A percentile compares a stretch with the other conserved stretches of the same genome.
phyloP scores from a whole-genome alignment of 345 rosid species.

The Turnera subulata region DNA sequence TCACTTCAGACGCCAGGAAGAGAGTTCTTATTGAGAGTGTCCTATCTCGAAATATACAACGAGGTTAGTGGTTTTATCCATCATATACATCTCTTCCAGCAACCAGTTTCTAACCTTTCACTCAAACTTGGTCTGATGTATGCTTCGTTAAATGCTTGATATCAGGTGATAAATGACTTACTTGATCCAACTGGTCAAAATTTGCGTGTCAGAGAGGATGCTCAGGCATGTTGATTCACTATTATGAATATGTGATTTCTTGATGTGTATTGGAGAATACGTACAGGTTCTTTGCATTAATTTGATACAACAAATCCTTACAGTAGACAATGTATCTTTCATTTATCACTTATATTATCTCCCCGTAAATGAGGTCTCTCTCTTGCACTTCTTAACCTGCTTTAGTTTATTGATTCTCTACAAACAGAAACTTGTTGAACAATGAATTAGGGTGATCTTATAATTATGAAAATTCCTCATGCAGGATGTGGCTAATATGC shows the following conservation, averaged over 20 bases:
- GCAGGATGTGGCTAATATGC: no score
- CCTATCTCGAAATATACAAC: constrained; percentile 97
- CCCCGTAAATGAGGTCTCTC: no score
- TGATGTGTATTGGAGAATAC: no score
- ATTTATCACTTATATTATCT: no score
- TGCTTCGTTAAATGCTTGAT: constrained; percentile 19
- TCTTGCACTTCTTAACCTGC: no score
- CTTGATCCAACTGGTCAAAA: constrained; percentile 99
- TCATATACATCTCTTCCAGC: not conserved
- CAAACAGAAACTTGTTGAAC: no score
- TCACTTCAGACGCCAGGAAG: constrained; percentile 92
- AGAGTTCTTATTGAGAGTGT: constrained; percentile 94
- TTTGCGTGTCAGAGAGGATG: constrained; percentile 98
- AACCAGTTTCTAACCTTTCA: not conserved
- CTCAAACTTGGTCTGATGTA: constrained; percentile 6
- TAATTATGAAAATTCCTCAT: no score
- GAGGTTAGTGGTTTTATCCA: constrained; percentile 52
- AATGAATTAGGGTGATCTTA: no score
- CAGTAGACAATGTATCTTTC: no score
- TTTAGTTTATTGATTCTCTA: no score
- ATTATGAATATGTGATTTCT: not conserved
- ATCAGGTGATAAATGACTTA: constrained; percentile 97
- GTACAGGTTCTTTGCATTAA: no score
- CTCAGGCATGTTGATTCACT: constrained; percentile 60
- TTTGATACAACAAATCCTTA: no score